These are phyloP conservation scores for Closterium sp. DNA, from an alignment of 139 green algal genomes.

Conservation along the genomic window DNA sequence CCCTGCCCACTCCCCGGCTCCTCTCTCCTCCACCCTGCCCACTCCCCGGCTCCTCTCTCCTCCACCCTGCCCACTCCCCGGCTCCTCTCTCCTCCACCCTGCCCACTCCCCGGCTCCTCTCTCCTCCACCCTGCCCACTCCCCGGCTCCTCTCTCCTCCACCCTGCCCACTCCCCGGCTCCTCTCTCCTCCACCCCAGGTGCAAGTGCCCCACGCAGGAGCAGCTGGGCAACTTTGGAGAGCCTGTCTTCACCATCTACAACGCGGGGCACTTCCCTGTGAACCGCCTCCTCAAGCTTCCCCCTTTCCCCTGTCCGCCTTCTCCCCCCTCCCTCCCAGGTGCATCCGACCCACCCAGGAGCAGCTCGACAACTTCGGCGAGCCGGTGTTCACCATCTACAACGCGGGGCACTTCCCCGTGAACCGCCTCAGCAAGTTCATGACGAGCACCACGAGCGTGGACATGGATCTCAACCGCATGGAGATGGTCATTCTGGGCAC, in stretches of 20 bases:
- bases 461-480: conserved; percentile 57
- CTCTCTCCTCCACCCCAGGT: conserved; percentile 74
- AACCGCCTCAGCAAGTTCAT: conserved; percentile 84
- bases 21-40: not conserved
- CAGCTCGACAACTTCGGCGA: conserved; percentile 76
- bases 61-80: too few relatives aligned
- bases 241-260: conserved; percentile 94
- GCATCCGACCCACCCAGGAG: conserved; percentile 67
- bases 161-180: too few relatives aligned
- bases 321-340: conserved; percentile 73
- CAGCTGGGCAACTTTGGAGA: conserved; percentile 78
- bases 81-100: not conserved
- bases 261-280: conserved; percentile 84
- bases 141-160: too few relatives aligned
- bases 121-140: not conserved
- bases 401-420: conserved; percentile 81
- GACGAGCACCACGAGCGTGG: conserved; percentile 77
- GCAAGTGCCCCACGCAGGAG: conserved; percentile 67
- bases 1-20: too few relatives aligned
- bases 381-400: conserved; percentile 95
- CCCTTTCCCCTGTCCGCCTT: too few relatives aligned
- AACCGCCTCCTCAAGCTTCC: too few relatives aligned
- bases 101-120: too few relatives aligned
- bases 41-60: not conserved
- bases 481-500: conserved; percentile 75